Conservation (phyloP, 345 rosid genomes). For the Camelina sativa region DNA sequence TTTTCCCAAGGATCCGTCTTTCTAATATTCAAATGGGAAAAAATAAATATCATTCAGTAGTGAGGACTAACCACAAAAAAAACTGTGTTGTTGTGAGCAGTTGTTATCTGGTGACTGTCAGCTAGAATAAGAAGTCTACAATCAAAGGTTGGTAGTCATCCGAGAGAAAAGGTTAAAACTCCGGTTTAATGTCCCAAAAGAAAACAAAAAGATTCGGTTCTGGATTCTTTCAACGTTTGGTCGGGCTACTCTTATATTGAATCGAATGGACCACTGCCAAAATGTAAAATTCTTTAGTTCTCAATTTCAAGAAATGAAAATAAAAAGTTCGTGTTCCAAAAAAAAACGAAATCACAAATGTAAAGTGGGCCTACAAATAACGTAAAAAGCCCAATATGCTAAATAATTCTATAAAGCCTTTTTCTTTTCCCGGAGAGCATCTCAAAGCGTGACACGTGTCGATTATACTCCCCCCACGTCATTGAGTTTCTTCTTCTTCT, state of each 20-base stretch:
- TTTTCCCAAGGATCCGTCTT: neutral
- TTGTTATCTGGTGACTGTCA: neutral
- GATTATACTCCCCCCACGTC: slow-evolving; percentile 2
- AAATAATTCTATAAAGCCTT: slow-evolving; percentile 1
- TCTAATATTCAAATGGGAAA: neutral
- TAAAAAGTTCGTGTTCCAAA: neutral
- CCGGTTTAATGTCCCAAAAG: neutral
- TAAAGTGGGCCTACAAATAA: slow-evolving; percentile 3
- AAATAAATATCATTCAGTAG: neutral
- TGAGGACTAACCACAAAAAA: neutral
- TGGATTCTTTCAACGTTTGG: neutral
- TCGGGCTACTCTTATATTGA: neutral
- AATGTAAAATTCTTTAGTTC: neutral
- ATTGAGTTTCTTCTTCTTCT: slow-evolving; percentile 9
- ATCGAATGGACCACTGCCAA: neutral
- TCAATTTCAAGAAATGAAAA: neutral
- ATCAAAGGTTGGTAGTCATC: neutral
- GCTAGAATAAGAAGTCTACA: neutral
- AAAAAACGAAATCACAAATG: neutral
- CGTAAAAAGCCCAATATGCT: slow-evolving; percentile 11
- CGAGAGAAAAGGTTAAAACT: neutral
- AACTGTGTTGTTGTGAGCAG: neutral
- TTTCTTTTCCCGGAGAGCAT: neutral
- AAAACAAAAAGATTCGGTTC: neutral
- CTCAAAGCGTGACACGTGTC: slow-evolving; percentile 13